Evolutionary conservation across 352 stramenopile species (phyloP).

Genomic region (Phytophthora melonis): DNA sequence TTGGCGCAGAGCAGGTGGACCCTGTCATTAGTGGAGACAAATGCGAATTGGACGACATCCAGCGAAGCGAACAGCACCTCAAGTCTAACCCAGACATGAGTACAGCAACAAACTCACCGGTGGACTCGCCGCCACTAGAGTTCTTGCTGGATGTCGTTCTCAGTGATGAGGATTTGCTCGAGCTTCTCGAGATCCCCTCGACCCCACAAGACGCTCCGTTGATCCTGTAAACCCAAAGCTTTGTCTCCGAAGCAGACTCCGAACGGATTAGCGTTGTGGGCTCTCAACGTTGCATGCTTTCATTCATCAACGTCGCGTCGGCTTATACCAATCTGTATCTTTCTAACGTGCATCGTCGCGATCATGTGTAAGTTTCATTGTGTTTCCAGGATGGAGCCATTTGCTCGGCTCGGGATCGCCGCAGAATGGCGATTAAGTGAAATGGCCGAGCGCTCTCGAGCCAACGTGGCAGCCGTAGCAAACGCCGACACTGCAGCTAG

Average conservation of each 20-base stretch:
- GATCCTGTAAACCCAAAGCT: neutral
- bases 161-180: slow-evolving; percentile 21
- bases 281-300: neutral
- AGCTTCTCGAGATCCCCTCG: slow-evolving; percentile 12
- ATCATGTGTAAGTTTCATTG: slow-evolving; percentile 5
- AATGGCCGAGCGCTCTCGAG: slow-evolving; percentile 60
- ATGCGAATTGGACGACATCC: neutral
- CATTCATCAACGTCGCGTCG: neutral
- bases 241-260: too few relatives aligned
- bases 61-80: neutral
- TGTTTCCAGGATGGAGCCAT: slow-evolving; percentile 24
- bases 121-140: slow-evolving; percentile 13
- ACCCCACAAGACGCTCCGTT: neutral
- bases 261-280: neutral
- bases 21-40: neutral
- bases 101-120: neutral
- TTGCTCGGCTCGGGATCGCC: slow-evolving; percentile 28
- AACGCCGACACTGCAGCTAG: slow-evolving; percentile 66
- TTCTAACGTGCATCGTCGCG: neutral
- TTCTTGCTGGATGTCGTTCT: slow-evolving; percentile 13
- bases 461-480: slow-evolving; percentile 54
- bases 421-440: slow-evolving; percentile 63
- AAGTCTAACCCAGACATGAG: neutral
- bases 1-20: neutral
- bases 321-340: neutral